These are phyloP conservation scores for Escallonia herrerae DNA, from an alignment of 129 eudicot genomes.

Conservation along the genomic window DNA sequence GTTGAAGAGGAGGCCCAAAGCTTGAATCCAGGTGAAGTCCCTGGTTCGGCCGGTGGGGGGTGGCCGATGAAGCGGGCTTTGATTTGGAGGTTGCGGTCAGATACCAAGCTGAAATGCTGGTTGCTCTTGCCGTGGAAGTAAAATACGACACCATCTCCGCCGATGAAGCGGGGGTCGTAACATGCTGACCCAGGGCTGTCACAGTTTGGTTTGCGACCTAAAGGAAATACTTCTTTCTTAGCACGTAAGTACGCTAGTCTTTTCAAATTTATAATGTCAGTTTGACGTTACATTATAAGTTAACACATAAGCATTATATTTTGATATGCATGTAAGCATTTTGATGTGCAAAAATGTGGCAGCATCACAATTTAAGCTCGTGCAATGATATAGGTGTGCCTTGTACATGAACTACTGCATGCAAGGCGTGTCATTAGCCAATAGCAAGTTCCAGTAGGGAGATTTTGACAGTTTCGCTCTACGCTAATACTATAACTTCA, in stretches of 20 bases:
- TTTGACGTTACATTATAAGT: neutral
- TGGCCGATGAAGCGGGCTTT: slow-evolving; percentile 68
- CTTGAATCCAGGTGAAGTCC: slow-evolving; percentile 82
- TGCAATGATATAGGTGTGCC: neutral
- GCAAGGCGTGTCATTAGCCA: too few relatives aligned
- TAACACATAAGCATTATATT: neutral
- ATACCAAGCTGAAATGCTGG: too few relatives aligned
- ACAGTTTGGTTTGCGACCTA: too few relatives aligned
- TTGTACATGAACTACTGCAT: neutral
- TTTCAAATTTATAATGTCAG: neutral
- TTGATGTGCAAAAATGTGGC: neutral
- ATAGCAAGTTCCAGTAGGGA: too few relatives aligned
- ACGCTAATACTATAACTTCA: neutral
- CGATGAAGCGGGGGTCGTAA: too few relatives aligned
- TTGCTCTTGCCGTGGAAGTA: too few relatives aligned
- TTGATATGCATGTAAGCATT: neutral
- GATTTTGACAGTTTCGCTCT: too few relatives aligned
- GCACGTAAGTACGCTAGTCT: too few relatives aligned
- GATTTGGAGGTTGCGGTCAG: neutral
- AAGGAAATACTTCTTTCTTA: slow-evolving; percentile 1
- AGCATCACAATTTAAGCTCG: neutral
- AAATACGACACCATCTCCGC: too few relatives aligned
- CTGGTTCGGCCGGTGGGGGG: slow-evolving; percentile 46
- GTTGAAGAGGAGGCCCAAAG: slow-evolving; percentile 48
- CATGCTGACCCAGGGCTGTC: too few relatives aligned